These are phyloP conservation scores for Holtermanniella nyarrowii DNA, from an alignment of 768 basidiomycete genomes.

Conservation along the genomic window DNA sequence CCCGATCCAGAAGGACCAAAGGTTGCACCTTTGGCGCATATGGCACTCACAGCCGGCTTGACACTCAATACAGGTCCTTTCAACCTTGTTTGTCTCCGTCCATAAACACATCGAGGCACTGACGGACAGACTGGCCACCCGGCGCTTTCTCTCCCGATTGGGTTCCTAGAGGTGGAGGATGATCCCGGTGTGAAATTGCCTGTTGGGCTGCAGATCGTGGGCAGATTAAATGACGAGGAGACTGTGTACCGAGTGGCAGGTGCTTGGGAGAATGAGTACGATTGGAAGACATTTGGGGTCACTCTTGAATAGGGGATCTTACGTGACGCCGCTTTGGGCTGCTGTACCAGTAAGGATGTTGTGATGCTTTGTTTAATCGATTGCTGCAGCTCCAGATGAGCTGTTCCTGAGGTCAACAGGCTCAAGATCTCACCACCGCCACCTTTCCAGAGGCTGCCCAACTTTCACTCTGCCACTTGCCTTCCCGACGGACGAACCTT, in stretches of 20 bases:
- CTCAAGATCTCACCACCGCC: too few relatives aligned
- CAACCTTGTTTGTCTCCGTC: constrained; percentile 14
- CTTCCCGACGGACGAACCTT: too few relatives aligned
- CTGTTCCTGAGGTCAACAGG: too few relatives aligned
- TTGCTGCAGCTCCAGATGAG: too few relatives aligned
- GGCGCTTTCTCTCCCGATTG: constrained; percentile 45
- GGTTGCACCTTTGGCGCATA: constrained; percentile 36
- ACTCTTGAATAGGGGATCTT: too few relatives aligned
- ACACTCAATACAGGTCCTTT: constrained; percentile 23
- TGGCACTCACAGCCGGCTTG: constrained; percentile 17
- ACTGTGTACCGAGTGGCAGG: constrained; percentile 24
- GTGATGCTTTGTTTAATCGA: too few relatives aligned
- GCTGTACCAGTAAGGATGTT: too few relatives aligned
- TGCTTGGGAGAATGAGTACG: constrained; percentile 20
- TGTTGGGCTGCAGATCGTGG: constrained; percentile 46
- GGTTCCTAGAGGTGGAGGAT: constrained; percentile 41
- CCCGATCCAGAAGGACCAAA: constrained; percentile 17
- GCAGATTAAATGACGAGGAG: constrained; percentile 27
- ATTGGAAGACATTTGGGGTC: constrained; percentile 11
- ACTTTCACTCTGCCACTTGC: too few relatives aligned
- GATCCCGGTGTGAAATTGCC: constrained; percentile 36
- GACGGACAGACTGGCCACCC: constrained; percentile 42
- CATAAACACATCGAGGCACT: constrained; percentile 3
- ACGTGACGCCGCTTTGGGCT: too few relatives aligned
- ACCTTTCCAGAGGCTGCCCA: too few relatives aligned